Conservation (phyloP, 140 eudicot genomes). For the Ambrosia hybrid region DNA sequence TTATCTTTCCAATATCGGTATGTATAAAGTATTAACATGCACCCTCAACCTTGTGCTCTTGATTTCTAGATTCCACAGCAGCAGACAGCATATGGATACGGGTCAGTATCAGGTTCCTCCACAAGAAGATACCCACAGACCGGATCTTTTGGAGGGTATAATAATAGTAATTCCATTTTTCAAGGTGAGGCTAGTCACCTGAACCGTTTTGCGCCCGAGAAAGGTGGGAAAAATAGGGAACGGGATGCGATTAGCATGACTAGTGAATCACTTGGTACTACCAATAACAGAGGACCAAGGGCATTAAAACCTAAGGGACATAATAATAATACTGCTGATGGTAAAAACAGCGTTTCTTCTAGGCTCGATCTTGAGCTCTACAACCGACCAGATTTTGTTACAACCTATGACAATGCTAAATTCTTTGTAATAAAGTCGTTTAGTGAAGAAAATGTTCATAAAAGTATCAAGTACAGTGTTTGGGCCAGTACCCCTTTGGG, state of each 20-base stretch:
- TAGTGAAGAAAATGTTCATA: slow-evolving; percentile 94
- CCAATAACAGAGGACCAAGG: slow-evolving; percentile 89
- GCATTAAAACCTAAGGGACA: slow-evolving; percentile 61
- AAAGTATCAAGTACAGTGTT: slow-evolving; percentile 77
- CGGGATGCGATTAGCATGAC: slow-evolving; percentile 38
- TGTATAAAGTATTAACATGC: neutral
- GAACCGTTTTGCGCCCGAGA: slow-evolving; percentile 45
- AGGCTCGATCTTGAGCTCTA: slow-evolving; percentile 42
- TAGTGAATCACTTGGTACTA: slow-evolving; percentile 46
- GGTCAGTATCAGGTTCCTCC: slow-evolving; percentile 53
- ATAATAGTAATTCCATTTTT: slow-evolving; percentile 37
- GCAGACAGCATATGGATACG: slow-evolving; percentile 59
- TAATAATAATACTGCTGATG: slow-evolving; percentile 25
- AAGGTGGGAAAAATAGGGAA: slow-evolving; percentile 67
- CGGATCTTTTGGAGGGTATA: slow-evolving; percentile 52
- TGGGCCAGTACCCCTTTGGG: slow-evolving; percentile 98
- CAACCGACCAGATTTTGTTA: slow-evolving; percentile 69
- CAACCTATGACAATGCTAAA: slow-evolving; percentile 64
- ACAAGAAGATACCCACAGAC: slow-evolving; percentile 54
- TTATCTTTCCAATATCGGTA: neutral
- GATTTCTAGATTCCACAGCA: slow-evolving; percentile 46
- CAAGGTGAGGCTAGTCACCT: slow-evolving; percentile 54
- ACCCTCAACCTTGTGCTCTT: neutral
- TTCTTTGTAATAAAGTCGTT: slow-evolving; percentile 94
- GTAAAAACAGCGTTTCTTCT: slow-evolving; percentile 52